Evolutionary conservation across 768 basidiomycete species (phyloP).

Genomic region (Clitopilus hobsonii): DNA sequence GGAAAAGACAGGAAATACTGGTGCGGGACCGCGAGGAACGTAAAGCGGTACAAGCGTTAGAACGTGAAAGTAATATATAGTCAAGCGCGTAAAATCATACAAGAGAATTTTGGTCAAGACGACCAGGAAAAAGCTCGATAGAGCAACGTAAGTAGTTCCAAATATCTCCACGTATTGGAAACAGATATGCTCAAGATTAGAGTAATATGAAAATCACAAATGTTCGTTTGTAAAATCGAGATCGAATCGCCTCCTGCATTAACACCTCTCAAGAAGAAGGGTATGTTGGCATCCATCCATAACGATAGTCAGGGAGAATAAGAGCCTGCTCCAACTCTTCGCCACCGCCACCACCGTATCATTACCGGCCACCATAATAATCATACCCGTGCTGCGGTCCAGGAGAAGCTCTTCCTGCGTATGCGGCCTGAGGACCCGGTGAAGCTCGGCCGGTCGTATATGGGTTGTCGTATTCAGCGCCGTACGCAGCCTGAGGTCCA

Average conservation of each 20-base stretch:
- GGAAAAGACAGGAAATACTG: neutral
- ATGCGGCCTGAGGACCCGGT: conserved; percentile 45
- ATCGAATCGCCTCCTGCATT: neutral
- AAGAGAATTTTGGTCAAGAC: neutral
- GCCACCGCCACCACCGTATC: neutral
- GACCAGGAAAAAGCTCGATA: neutral
- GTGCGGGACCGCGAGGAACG: neutral
- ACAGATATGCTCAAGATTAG: neutral
- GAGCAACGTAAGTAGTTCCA: neutral
- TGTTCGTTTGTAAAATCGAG: neutral
- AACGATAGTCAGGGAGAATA: conserved; percentile 3
- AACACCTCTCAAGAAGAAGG: neutral
- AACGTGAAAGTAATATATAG: conserved; percentile 3
- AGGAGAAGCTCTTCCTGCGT: conserved; percentile 32
- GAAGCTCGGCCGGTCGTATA: conserved; percentile 22
- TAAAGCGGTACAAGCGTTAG: neutral
- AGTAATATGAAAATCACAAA: neutral
- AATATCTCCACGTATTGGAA: too few species aligned
- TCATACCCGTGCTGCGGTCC: conserved; percentile 40
- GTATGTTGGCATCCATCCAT: neutral
- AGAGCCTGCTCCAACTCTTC: conserved; percentile 1
- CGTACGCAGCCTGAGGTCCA: conserved; percentile 28
- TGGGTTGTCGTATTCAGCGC: conserved; percentile 28
- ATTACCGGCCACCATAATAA: conserved; percentile 11
- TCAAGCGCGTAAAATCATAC: neutral